Evolutionary conservation across 1,284 basidiomycete genomes (phyloP), one percentile per base, ranked within the genome.

Genomic region (Marasmius sp.): DNA sequence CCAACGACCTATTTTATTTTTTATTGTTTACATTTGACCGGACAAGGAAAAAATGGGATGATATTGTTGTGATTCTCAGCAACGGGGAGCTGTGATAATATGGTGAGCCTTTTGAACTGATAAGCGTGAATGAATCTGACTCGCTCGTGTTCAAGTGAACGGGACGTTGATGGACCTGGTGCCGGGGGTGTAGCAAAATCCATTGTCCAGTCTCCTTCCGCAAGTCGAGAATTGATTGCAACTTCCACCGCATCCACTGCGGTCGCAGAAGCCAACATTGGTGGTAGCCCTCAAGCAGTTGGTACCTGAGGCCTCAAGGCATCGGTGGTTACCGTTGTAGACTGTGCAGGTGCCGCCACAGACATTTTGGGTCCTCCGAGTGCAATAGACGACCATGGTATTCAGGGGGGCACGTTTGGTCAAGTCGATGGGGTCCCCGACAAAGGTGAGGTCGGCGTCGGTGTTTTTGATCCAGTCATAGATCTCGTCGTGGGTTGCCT

Each of bases 301-400:
- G 3, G 72, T 73, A 22, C 43, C 48, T 1, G 71, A 69, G 12
- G 70, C 67, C 27, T 50, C 41, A 57, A 70, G 62, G 61, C 72
- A 72, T 0, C 27, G 50, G 11, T 63, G 55, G 14, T 63, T 61
- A 6, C 72, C 72, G 20, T 61, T 69, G 63, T 67, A 69, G 1
- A 70, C 66, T 6, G 61, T 69, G 64, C 72, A 73, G 10, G 59
- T 6, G 5, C 70, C 71, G 11, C 67, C 66, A 61, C 72, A 73
- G 57, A 69, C 53, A 20, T 59, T 58, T 7, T 43, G 37, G 37
- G 64, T 56, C 14, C 65, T 37, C 7, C 9, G 34, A 58, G 20
- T 67, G 64, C 71, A 73, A 63, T 63, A 71, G 10, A 63, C 63
- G 20, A 72, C 69, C 6, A 53, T 69, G 27, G 66, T 70, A 47